Base-by-base conservation (phyloP, 2,329 filamentous ascomycete genomes). In the Ambrosiella xylebori region DNA sequence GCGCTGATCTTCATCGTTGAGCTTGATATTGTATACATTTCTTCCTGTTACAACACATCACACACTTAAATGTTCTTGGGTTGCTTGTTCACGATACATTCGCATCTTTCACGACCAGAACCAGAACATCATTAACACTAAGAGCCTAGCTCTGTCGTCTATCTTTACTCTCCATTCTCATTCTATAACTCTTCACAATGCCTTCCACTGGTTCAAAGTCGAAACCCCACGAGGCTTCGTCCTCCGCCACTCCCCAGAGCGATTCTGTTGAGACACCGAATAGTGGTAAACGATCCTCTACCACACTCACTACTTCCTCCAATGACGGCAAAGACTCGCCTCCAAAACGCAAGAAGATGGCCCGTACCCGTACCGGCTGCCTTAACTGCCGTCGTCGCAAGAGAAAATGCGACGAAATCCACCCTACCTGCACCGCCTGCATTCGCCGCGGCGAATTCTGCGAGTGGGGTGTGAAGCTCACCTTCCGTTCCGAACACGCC, bases 381-480 rank as follows among this genome's bases (percentile, higher is more conserved):
- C 66, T 70, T 57, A 70, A 70, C 60, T 71, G 69, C 36, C 68
- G 69, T 7, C 67, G 68, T 40, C 70, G 68, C 63, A 71, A 71
- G 65, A 65, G 69, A 47, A 71, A 70, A 60, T 71, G 69, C 58
- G 69, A 71, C 56, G 69, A 71, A 59, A 62, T 62, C 5, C 67
- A 65, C 0, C 69, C 69, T 6, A 61, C 66, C 1, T 71, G 69
- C 49, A 67, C 68, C 12, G 67, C 67, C 1, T 71, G 69, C 61
- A 60, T 63, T 9, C 65, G 68, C 8, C 64, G 66, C 2, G 63
- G 63, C 35, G 67, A 70, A 54, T 53, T 53, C 0, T 71, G 69
- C 47, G 65, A 68, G 66, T 71, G 69, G 69, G 69, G 69, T 0
- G 62, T 71, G 61, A 69, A 67, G 64, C 64, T 71, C 37, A 69